Conservation (phyloP, 2,329 filamentous ascomycete species). For the Fusarium cyanostomum region DNA sequence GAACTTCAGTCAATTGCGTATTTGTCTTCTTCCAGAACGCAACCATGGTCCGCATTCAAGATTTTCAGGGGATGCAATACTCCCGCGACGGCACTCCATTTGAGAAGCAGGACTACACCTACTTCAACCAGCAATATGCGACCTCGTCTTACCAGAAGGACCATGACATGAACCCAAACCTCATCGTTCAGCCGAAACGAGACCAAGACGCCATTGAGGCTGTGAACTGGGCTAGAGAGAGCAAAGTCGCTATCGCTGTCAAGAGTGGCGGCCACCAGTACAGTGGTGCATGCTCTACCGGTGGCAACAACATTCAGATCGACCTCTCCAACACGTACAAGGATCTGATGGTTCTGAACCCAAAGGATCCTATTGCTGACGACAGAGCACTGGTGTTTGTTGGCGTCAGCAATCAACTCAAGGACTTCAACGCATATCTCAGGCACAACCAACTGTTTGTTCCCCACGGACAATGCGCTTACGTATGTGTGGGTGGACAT, state of each 20-base stretch:
- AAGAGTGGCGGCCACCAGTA: conserved; percentile 61
- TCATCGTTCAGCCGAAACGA: conserved; percentile 55
- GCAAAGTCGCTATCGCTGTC: conserved; percentile 55
- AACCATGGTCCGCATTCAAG: conserved; percentile 34
- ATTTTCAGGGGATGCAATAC: conserved; percentile 38
- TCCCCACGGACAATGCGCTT: conserved; percentile 57
- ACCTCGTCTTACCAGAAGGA: conserved; percentile 53
- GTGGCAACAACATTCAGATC: conserved; percentile 56
- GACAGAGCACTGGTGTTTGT: conserved; percentile 50
- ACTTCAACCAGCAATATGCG: conserved; percentile 53
- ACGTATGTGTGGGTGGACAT: conserved; percentile 58
- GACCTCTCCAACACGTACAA: conserved; percentile 52
- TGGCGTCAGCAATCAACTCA: conserved; percentile 54
- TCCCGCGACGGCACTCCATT: conserved; percentile 23
- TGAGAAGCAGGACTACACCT: conserved; percentile 25
- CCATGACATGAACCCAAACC: conserved; percentile 54
- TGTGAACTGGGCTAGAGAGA: conserved; percentile 53
- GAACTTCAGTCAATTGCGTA: neutral
- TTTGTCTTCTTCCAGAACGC: neutral
- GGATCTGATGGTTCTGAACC: conserved; percentile 45
- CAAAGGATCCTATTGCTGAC: conserved; percentile 19
- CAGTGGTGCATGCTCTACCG: conserved; percentile 58
- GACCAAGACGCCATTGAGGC: conserved; percentile 54
- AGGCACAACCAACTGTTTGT: conserved; percentile 54
- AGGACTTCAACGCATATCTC: conserved; percentile 56